Base-by-base conservation (phyloP, 768 basidiomycete genomes). In the Gymnopilus junonius region DNA sequence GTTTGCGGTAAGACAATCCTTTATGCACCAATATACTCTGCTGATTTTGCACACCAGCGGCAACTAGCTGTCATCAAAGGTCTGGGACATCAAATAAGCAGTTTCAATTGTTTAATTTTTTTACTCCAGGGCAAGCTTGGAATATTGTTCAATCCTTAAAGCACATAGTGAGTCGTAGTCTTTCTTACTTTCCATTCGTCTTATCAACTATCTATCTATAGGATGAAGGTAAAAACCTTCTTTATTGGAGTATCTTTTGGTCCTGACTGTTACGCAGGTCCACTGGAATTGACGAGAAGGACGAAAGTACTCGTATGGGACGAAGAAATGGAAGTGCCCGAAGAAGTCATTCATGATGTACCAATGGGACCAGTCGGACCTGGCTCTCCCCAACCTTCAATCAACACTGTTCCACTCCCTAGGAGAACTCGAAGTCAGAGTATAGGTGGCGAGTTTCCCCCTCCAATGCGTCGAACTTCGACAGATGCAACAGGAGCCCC, bases 21-120 rank as follows among this genome's bases (percentile, higher is more conserved):
- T 56, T 48, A n/a, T n/a, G 27, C 29, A 63, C 31, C n/a, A 8
- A 55, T 40, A 37, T 63, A 55, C 51, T 31, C 29, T 6, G 27
- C 35, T 62, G 45, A 70, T 20, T 56, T 27, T 40, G 34, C 23
- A n/a, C 14, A 55, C 3, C 70, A 92, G 90, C 82, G 90, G 63
- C 95, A 97, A 82, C 76, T 96, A 59, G 90, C 93, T n/a, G 93
- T 97, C 4, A 90, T 97, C 62, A 96, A 96, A 77, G 94, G 84
- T 79, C 25, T 58, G 54, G 15, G 21, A 51, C 34, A 50, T 50
- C 10, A 21, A 39, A 29, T 27, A 45, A 23, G 25, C 14, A 31
- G 21, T 17, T 10, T 35, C 17, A 25, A 27, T 8, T 23, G 17
- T 40, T n/a, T 65, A 25, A 6, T 8, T 32, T 23, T 23, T 31